These are phyloP conservation scores for Pugionium cornutum DNA, from an alignment of 345 rosid genomes.

Conservation along the genomic window DNA sequence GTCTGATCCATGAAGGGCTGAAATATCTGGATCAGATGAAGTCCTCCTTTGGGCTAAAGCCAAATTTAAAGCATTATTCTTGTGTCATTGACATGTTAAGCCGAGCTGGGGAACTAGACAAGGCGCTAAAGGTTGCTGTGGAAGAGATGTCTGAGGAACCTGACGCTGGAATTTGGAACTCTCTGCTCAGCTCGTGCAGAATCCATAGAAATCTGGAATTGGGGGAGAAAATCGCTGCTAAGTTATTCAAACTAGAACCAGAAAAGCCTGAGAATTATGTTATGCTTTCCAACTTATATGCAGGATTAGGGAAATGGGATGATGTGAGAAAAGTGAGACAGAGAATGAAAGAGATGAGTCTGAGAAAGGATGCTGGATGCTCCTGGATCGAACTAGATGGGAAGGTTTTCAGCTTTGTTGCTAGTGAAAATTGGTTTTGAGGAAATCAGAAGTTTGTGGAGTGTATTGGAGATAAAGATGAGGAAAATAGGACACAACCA, in stretches of 20 bases:
- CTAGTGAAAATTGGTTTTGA: slow-evolving; percentile 40
- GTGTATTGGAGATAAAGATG: slow-evolving; percentile 46
- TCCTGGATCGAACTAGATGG: slow-evolving; percentile 73
- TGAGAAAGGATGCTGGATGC: slow-evolving; percentile 63
- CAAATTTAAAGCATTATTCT: slow-evolving; percentile 67
- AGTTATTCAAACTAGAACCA: slow-evolving; percentile 56
- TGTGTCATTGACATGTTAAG: slow-evolving; percentile 74
- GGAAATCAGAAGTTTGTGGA: slow-evolving; percentile 47
- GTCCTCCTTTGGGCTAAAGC: slow-evolving; percentile 40
- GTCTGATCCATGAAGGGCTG: slow-evolving; percentile 57
- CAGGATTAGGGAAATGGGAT: slow-evolving; percentile 58
- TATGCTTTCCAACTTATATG: slow-evolving; percentile 64
- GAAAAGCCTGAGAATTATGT: slow-evolving; percentile 59
- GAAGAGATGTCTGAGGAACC: slow-evolving; percentile 64
- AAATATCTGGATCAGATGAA: slow-evolving; percentile 53
- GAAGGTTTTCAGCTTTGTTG: slow-evolving; percentile 53
- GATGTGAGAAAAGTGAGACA: slow-evolving; percentile 56
- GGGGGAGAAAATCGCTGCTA: slow-evolving; percentile 58
- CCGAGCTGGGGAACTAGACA: slow-evolving; percentile 56
- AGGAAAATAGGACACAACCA: slow-evolving; percentile 55
- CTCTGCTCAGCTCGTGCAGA: slow-evolving; percentile 69
- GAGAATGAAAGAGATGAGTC: slow-evolving; percentile 55
- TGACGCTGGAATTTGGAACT: slow-evolving; percentile 61
- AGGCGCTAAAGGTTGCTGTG: slow-evolving; percentile 48
- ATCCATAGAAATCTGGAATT: slow-evolving; percentile 45